Evolutionary conservation across 768 basidiomycete species (phyloP).

Genomic region (Lanmaoa pseudosensibilis): DNA sequence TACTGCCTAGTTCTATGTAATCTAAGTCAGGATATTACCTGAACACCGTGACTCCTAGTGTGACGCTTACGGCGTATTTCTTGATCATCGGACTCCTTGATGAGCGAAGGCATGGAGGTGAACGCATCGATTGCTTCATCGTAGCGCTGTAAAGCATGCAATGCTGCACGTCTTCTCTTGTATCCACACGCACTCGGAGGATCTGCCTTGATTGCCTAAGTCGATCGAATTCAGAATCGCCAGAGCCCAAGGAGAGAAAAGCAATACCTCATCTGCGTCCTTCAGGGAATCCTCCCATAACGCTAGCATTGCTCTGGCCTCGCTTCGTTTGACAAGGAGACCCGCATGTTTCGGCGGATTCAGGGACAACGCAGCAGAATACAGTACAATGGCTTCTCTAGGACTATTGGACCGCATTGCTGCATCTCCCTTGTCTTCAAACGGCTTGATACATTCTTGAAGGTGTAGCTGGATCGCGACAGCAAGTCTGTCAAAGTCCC

Average conservation of each 20-base stretch:
- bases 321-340: slow-evolving; percentile 12
- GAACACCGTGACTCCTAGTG: accelerated
- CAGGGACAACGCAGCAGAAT: slow-evolving; percentile 4
- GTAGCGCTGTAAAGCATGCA: not conserved
- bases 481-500: slow-evolving; percentile 12
- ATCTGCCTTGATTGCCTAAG: not conserved
- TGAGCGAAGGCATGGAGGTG: not conserved
- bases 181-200: not conserved
- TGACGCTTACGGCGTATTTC: not conserved
- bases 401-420: not conserved
- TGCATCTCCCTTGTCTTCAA: not conserved
- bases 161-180: not conserved
- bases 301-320: not conserved
- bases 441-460: not conserved
- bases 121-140: slow-evolving; percentile 1
- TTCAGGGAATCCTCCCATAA: slow-evolving; percentile 10
- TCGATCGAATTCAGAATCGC: not conserved
- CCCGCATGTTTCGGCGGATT: not conserved
- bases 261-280: slow-evolving; percentile 12
- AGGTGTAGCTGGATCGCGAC: not conserved
- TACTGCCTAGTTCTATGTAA: not conserved
- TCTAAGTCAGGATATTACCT: not conserved
- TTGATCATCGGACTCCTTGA: not conserved
- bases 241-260: not conserved
- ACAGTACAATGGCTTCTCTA: slow-evolving; percentile 1